Base-by-base conservation (phyloP, 768 basidiomycete genomes). In the Rhodotorula paludigena region DNA sequence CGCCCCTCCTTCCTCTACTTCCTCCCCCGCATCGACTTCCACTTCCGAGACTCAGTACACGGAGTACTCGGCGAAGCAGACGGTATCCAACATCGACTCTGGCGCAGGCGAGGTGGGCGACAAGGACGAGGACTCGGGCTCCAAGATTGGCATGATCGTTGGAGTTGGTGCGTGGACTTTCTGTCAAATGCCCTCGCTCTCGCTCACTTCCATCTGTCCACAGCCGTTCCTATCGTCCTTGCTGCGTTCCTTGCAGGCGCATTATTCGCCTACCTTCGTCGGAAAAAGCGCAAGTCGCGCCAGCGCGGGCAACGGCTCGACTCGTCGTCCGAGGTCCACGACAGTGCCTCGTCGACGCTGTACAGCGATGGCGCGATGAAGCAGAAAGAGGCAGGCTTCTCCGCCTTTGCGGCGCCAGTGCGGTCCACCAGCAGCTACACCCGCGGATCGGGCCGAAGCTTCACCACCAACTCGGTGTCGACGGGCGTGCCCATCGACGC, bases 401-500 rank as follows among this genome's bases (percentile, higher is more conserved):
- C 68, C 28, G 54, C 61, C 42, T 64, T 64, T 52, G 36, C 61
- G 14, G n/a, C n/a, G 10, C 47, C 47, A 14, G 63, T 53, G 28
- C 28, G 32, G 25, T 61, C 56, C 23, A 57, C 64, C 39, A 60
- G 52, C 28, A 57, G 59, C 52, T 53, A 39, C 42, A 48, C 41
- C 18, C 53, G 62, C 15, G 10, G 35, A 25, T 70, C 69, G 25
- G 42, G 60, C 0, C 42, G 49, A 7, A 71, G 69, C 49, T 64
- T 66, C 48, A 39, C 58, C 18, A 71, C 69, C 14, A 71, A 71
- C 48, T 71, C 69, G 39, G 65, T 67, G 11, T 71, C 69, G 48
- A 63, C 69, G 14, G 55, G 39, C 30, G 12, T 35, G 39, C 54
- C 45, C 18, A 30, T 30, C 39, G 38, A 21, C 3, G 28, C 20